Evolutionary conservation across 2,329 filamentous ascomycete species (phyloP).

Genomic region (Hypocrella siamensis): DNA sequence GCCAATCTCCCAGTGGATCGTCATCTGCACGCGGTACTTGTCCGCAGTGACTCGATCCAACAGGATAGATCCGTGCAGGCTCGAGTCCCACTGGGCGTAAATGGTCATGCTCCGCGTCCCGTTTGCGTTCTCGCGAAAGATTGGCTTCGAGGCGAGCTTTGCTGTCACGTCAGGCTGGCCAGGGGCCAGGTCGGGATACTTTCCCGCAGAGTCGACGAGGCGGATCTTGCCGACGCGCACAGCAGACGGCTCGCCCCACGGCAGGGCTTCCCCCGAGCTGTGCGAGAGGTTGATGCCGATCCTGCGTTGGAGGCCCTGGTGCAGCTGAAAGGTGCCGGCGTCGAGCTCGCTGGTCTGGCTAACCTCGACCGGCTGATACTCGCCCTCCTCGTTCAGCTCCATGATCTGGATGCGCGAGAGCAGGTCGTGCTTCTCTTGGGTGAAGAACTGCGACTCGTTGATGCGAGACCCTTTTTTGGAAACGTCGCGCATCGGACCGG

Average conservation of each 20-base stretch:
- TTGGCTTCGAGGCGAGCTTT: slow-evolving; percentile 61
- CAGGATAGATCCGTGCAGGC: slow-evolving; percentile 76
- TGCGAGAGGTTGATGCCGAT: slow-evolving; percentile 82
- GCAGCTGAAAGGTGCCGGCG: slow-evolving; percentile 81
- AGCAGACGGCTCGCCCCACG: slow-evolving; percentile 70
- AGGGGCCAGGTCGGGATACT: slow-evolving; percentile 63
- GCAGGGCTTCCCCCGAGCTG: slow-evolving; percentile 72
- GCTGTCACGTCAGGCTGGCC: slow-evolving; percentile 60
- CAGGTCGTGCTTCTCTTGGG: slow-evolving; percentile 85
- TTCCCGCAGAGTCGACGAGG: slow-evolving; percentile 71
- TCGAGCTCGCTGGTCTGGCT: slow-evolving; percentile 74
- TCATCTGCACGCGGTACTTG: slow-evolving; percentile 80
- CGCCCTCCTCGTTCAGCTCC: slow-evolving; percentile 80
- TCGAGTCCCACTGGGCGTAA: slow-evolving; percentile 93
- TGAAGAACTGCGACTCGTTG: slow-evolving; percentile 82
- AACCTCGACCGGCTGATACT: slow-evolving; percentile 86
- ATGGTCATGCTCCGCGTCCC: slow-evolving; percentile 78
- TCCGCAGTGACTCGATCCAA: slow-evolving; percentile 91
- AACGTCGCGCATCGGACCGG: slow-evolving; percentile 39
- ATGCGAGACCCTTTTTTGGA: slow-evolving; percentile 50
- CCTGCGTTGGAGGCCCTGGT: slow-evolving; percentile 83
- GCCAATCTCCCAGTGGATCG: slow-evolving; percentile 70
- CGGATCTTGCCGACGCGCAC: slow-evolving; percentile 69
- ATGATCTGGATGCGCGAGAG: slow-evolving; percentile 78
- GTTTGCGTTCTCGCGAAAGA: slow-evolving; percentile 73